Conservation (phyloP, 2,329 filamentous ascomycete genomes). For the Aspergillus carbonarius region DNA sequence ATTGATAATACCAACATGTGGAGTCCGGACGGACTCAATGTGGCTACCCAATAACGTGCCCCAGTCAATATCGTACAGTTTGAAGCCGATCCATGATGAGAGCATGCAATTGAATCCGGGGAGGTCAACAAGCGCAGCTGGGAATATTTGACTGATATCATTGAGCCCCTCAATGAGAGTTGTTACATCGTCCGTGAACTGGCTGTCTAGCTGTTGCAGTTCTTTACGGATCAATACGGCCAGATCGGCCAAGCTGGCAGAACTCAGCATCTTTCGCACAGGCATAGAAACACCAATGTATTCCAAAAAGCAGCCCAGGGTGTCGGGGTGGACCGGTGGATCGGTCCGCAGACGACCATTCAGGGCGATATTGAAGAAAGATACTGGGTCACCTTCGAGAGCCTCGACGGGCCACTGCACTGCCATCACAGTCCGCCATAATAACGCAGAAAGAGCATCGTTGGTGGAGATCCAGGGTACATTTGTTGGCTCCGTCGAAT, state of each 20-base stretch:
- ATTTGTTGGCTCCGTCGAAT: constrained; percentile 25
- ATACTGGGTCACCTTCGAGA: constrained; percentile 33
- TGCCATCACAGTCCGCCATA: constrained; percentile 36
- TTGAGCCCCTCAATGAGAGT: constrained; percentile 32
- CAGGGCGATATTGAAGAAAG: constrained; percentile 40
- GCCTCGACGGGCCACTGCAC: constrained; percentile 31
- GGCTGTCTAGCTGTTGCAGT: constrained; percentile 29
- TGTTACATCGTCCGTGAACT: constrained; percentile 31
- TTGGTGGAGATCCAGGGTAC: constrained; percentile 35
- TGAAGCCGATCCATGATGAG: constrained; percentile 36
- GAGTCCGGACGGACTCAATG: constrained; percentile 32
- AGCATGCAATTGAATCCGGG: constrained; percentile 35
- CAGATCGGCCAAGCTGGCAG: constrained; percentile 33
- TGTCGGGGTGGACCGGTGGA: constrained; percentile 35
- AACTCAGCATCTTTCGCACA: constrained; percentile 29
- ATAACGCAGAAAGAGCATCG: constrained; percentile 38
- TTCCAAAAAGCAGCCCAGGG: constrained; percentile 43
- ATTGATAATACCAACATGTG: constrained; percentile 35
- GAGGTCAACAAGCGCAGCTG: constrained; percentile 37
- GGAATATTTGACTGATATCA: constrained; percentile 32
- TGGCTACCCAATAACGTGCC: constrained; percentile 29
- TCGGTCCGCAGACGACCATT: constrained; percentile 37
- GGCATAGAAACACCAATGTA: constrained; percentile 30
- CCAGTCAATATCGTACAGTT: constrained; percentile 37
- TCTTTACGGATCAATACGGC: constrained; percentile 38